A percentile compares a stretch with the other conserved stretches of the same genome.
Conservation (phyloP, 2,329 filamentous ascomycete genomes). For the Teratosphaeria epicoccoides region DNA sequence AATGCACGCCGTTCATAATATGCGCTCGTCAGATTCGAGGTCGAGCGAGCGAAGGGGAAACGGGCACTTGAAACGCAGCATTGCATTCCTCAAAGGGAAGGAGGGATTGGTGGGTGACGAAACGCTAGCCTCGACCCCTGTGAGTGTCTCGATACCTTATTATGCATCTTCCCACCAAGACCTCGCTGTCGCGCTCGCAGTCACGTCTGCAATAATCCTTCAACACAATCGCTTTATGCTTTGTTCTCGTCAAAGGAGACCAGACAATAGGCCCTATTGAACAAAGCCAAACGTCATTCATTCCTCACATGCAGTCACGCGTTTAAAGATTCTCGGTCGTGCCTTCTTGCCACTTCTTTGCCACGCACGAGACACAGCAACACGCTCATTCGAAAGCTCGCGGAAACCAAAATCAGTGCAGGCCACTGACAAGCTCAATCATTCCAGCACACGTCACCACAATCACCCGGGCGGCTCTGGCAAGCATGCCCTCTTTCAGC, state of each 20-base stretch:
- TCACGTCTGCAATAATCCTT: background rate
- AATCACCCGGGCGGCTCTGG: background rate
- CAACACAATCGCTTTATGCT: too few species aligned
- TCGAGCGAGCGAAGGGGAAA: background rate
- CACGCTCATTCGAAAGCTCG: background rate
- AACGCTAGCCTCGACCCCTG: conserved; percentile 2
- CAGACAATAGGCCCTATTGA: too few species aligned
- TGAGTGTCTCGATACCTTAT: background rate
- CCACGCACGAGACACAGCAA: background rate
- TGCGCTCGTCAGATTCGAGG: background rate
- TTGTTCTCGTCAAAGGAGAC: background rate
- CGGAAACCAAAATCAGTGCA: conserved; percentile 4
- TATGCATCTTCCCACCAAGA: background rate
- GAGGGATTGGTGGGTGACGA: conserved; percentile 2
- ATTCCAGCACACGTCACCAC: conserved; percentile 1
- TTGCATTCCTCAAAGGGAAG: background rate
- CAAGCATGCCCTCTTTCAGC: conserved; percentile 17
- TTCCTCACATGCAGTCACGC: background rate
- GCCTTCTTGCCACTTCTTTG: conserved; percentile 1
- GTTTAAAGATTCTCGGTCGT: background rate
- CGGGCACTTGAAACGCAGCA: conserved; percentile 1
- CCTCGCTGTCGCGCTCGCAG: conserved; percentile 1
- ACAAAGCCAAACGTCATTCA: background rate
- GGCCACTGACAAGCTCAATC: conserved; percentile 8
- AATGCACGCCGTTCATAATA: background rate